Conservation (phyloP, 202 grass and related monocot species). For the Setaria viridis region DNA sequence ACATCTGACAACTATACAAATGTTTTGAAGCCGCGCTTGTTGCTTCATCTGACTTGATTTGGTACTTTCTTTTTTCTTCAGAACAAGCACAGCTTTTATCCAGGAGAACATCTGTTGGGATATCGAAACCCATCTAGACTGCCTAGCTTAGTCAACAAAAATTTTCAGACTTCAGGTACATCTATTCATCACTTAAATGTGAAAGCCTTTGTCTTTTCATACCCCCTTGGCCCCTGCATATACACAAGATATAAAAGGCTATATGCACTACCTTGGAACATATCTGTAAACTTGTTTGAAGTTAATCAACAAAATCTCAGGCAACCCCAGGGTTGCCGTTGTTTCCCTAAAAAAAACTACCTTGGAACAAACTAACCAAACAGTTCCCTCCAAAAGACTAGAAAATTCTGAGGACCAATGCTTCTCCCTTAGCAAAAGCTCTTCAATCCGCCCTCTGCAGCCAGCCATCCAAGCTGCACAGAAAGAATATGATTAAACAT, state of each 20-base stretch:
- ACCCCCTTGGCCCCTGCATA: neutral
- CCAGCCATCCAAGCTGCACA: slow-evolving; percentile 59
- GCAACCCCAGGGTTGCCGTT: no score
- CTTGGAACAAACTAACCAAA: no score
- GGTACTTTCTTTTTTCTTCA: neutral
- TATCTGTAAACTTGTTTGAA: no score
- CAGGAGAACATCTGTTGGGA: neutral
- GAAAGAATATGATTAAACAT: slow-evolving; percentile 39
- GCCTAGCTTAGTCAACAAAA: slow-evolving; percentile 19
- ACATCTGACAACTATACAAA: slow-evolving; percentile 7
- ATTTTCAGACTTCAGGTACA: neutral
- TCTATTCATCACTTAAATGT: slow-evolving; percentile 28
- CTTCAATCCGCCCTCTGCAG: slow-evolving; percentile 58
- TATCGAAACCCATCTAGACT: slow-evolving; percentile 29
- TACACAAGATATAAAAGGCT: neutral
- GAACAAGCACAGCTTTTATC: neutral
- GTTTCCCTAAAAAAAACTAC: no score
- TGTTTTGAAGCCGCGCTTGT: neutral
- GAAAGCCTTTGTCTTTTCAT: neutral
- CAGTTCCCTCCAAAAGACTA: no score
- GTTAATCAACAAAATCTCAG: no score
- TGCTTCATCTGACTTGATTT: neutral
- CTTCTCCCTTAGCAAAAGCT: neutral
- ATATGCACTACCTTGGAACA: no score
- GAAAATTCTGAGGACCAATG: no score